Conservation (phyloP, 2,329 filamentous ascomycete genomes). For the Thyridium curvatum region DNA sequence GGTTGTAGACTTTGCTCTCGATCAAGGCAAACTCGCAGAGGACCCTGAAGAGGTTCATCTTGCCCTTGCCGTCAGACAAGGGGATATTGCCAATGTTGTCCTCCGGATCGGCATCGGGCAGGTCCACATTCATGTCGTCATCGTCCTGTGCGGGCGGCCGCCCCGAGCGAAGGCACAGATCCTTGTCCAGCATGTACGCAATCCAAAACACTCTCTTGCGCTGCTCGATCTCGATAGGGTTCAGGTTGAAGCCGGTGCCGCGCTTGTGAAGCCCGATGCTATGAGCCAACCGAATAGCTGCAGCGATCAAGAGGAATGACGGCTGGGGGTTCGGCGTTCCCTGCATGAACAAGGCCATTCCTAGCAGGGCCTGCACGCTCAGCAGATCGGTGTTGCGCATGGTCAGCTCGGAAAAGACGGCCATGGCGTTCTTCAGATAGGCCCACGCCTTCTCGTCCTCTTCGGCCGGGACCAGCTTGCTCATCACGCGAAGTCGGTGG, state of each 20-base stretch:
- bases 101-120: slow-evolving; percentile 82
- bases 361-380: slow-evolving; percentile 88
- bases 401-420: slow-evolving; percentile 83
- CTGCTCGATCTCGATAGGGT: slow-evolving; percentile 90
- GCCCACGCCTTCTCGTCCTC: slow-evolving; percentile 94
- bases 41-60: slow-evolving; percentile 89
- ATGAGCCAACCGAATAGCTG: slow-evolving; percentile 84
- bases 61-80: slow-evolving; percentile 78
- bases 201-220: slow-evolving; percentile 63
- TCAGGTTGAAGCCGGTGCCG: slow-evolving; percentile 87
- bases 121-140: slow-evolving; percentile 85
- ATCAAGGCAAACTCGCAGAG: slow-evolving; percentile 91
- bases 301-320: slow-evolving; percentile 82
- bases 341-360: slow-evolving; percentile 91
- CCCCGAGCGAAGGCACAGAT: slow-evolving; percentile 53
- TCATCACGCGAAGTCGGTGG: slow-evolving; percentile 89
- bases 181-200: slow-evolving; percentile 59
- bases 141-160: slow-evolving; percentile 57
- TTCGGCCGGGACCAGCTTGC: slow-evolving; percentile 80
- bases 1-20: slow-evolving; percentile 89
- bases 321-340: slow-evolving; percentile 96
- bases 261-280: slow-evolving; percentile 94
- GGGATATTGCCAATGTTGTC: slow-evolving; percentile 96
- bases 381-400: slow-evolving; percentile 95
- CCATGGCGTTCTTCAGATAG: slow-evolving; percentile 94